Evolutionary conservation across 495 filamentous ascomycete species (phyloP), one percentile per base, ranked within the genome.

Genomic region (Massariosphaeria phaeospora): DNA sequence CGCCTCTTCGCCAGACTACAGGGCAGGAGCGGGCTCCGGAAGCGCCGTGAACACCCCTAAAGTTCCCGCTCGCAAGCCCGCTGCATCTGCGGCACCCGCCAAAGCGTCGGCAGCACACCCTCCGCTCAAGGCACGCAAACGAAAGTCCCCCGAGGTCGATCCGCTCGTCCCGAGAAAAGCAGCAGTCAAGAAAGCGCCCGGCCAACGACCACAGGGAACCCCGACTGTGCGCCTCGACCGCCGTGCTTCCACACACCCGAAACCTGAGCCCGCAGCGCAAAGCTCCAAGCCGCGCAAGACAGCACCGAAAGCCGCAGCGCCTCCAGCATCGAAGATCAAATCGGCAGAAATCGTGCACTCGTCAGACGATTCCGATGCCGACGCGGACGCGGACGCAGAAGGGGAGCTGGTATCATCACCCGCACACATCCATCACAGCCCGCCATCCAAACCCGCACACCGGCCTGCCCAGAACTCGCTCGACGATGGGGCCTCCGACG

Each of bases 351-450:
- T 59, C 20, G 41, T 65, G 7, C 48, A 62, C 38, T 58, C 54
- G 21, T 53, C 48, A 21, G 48, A 57, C 29, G 49, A 59, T 45
- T 50, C 41, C 7, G 50, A 55, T 33, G 39, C 51, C 27, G 42
- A 52, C n/a, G 57, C 41, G 9, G 50, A 55, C 35, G 39, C 51
- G 21, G 42, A 52, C n/a, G 57, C 41, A 9, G 41, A 52, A 41
- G 38, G 40, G 36, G 38, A 51, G 8, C 5, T 25, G 2, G 17
- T 8, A 67, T 67, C 24, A 66, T 66, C 43, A 39, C 65, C 13
- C 71, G 12, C 71, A 71, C 50, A n/a, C 62, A 73, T 74, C 60
- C 72, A 68, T 9, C 70, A 72, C 15, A 72, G 68, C 36, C 71
- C 3, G 59, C 63, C 17, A 64, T 69, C 61, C 1, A 47, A 39